Evolutionary conservation across 495 filamentous ascomycete genomes (phyloP).

Genomic region (Tuber brumale): DNA sequence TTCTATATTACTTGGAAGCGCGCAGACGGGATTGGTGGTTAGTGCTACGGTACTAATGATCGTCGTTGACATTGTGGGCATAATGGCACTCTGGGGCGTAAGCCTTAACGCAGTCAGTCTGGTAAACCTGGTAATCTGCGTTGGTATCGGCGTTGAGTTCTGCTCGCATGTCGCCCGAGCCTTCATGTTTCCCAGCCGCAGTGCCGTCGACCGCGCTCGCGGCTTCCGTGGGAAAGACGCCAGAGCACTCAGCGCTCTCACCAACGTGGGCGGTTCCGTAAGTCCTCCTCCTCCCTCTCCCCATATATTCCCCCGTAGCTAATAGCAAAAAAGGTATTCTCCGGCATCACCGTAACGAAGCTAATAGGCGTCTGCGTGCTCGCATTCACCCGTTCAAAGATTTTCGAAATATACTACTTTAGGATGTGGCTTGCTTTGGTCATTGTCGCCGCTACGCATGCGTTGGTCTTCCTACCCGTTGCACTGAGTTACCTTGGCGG

Average conservation of each 20-base stretch:
- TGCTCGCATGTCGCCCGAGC: conserved; percentile 94
- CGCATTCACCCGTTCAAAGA: conserved; percentile 92
- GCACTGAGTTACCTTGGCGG: conserved; percentile 81
- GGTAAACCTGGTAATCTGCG: conserved; percentile 95
- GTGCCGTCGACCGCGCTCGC: conserved; percentile 67
- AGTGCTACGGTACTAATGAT: conserved; percentile 84
- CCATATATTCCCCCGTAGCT: background rate
- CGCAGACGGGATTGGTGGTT: conserved; percentile 73
- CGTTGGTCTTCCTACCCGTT: conserved; percentile 86
- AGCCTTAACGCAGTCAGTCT: conserved; percentile 93
- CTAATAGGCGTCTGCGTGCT: conserved; percentile 85
- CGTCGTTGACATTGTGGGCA: conserved; percentile 86
- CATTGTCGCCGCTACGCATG: conserved; percentile 78
- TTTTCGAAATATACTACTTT: conserved; percentile 99
- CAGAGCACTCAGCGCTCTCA: conserved; percentile 80
- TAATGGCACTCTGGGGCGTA: conserved; percentile 82
- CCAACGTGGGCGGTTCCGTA: conserved; percentile 82
- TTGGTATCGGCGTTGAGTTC: conserved; percentile 93
- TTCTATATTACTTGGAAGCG: conserved; percentile 70
- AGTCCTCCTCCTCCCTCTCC: background rate
- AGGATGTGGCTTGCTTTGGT: conserved; percentile 90
- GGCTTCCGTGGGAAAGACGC: conserved; percentile 60
- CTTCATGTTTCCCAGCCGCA: conserved; percentile 80
- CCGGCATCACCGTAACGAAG: conserved; percentile 93
- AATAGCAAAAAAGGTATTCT: conserved; percentile 56